phyloP scores from a whole-genome alignment of 805 yeast genomes.

The Blastobotrys parvus region DNA sequence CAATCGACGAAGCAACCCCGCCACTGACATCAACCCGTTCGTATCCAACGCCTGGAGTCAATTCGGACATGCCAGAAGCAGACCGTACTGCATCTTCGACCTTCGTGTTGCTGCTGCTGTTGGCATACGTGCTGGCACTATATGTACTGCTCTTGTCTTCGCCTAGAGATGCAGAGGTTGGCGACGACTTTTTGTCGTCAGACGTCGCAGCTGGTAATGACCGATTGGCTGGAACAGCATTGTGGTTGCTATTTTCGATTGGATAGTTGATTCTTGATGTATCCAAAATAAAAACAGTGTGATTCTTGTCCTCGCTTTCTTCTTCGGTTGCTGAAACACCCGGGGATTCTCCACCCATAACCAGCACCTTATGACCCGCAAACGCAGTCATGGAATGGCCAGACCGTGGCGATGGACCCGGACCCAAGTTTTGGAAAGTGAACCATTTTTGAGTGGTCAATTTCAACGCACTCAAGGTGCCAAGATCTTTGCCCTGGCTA shows the following conservation, averaged over 20 bases:
- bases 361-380: constrained; percentile 56
- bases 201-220: neutral
- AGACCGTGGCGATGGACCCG: constrained; percentile 73
- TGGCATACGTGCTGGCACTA: no score
- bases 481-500: constrained; percentile 57
- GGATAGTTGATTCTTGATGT: constrained; percentile 38
- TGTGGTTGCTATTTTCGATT: no score
- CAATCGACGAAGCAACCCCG: neutral
- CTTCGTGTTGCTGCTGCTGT: constrained; percentile 2
- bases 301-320: constrained; percentile 49
- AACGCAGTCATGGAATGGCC: constrained; percentile 84
- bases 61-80: constrained; percentile 5
- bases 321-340: constrained; percentile 32
- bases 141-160: neutral
- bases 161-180: neutral
- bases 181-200: neutral
- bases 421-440: constrained; percentile 44
- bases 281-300: constrained; percentile 56
- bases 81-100: constrained; percentile 1
- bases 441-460: constrained; percentile 67
- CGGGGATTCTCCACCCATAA: constrained; percentile 89
- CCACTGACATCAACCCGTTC: constrained; percentile 6
- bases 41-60: constrained; percentile 7
- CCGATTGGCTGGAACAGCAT: neutral
- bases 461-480: constrained; percentile 66